phyloP scores from a whole-genome alignment of 139 green algal species.

The Chlamydomonas sp. region DNA sequence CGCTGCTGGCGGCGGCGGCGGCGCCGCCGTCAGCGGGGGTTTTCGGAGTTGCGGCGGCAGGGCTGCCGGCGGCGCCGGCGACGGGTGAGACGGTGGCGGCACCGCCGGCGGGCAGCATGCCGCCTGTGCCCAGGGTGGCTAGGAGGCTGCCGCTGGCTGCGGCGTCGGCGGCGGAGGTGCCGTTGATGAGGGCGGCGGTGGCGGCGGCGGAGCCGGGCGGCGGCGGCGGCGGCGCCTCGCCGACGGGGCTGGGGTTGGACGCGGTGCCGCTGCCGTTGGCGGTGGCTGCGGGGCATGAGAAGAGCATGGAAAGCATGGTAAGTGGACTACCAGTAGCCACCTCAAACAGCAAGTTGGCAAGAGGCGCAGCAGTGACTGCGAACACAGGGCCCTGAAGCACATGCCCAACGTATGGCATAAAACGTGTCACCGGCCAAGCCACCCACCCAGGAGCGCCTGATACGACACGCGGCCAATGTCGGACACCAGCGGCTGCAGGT shows the following conservation, averaged over 20 bases:
- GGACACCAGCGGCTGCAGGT: background rate
- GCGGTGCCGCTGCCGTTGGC: background rate
- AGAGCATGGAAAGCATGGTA: no score
- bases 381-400: no score
- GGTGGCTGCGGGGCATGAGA: background rate
- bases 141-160: background rate
- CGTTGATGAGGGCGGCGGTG: background rate
- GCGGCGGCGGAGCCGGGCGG: constrained; percentile 14
- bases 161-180: background rate
- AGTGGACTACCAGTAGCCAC: no score
- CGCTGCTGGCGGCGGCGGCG: background rate
- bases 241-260: background rate
- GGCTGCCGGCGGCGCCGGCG: background rate
- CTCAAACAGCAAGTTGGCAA: no score
- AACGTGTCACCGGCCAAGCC: background rate
- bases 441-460: constrained; percentile 6
- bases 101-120: no score
- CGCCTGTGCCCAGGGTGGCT: background rate
- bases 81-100: no score
- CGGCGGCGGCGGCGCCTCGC: constrained; percentile 7
- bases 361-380: no score
- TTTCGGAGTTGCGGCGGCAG: no score
- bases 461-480: constrained; percentile 27
- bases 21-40: background rate
- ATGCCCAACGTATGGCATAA: background rate